Evolutionary conservation across 495 filamentous ascomycete genomes (phyloP).

Genomic region (Xylaria intraflava): DNA sequence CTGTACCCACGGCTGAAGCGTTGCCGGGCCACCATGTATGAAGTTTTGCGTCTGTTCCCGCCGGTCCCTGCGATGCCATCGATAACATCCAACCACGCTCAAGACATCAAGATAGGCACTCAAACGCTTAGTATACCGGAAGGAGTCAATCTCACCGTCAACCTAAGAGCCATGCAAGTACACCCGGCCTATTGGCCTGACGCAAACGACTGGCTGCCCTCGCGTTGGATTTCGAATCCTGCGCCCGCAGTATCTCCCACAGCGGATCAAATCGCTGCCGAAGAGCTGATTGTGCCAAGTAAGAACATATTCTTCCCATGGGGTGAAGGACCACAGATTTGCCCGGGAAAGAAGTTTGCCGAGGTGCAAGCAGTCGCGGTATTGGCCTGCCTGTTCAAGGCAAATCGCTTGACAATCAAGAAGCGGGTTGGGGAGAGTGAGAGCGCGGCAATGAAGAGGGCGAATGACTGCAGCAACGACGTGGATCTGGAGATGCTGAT

Average conservation of each 20-base stretch:
- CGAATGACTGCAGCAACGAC: slow-evolving; percentile 25
- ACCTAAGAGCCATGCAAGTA: slow-evolving; percentile 34
- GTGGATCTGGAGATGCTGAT: slow-evolving; percentile 30
- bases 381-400: slow-evolving; percentile 19
- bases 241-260: slow-evolving; percentile 5
- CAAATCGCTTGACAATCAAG: slow-evolving; percentile 11
- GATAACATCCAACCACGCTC: slow-evolving; percentile 19
- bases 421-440: slow-evolving; percentile 28
- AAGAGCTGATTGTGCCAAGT: slow-evolving; percentile 19
- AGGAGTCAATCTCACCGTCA: slow-evolving; percentile 29
- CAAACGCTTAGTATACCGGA: slow-evolving; percentile 28
- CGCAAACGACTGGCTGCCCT: slow-evolving; percentile 21
- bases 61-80: slow-evolving; percentile 34
- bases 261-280: slow-evolving; percentile 8
- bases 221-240: slow-evolving; percentile 15
- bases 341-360: slow-evolving; percentile 28
- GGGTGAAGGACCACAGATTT: slow-evolving; percentile 21
- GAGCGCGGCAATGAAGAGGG: slow-evolving; percentile 37
- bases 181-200: slow-evolving; percentile 40
- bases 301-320: slow-evolving; percentile 24
- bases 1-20: slow-evolving; percentile 3
- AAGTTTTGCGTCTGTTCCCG: slow-evolving; percentile 39
- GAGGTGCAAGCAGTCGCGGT: slow-evolving; percentile 23
- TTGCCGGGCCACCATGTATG: slow-evolving; percentile 21
- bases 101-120: slow-evolving; percentile 20